Base-by-base conservation (phyloP, 139 green algal species). In the Auxenochlorella pyrenoidosa region DNA sequence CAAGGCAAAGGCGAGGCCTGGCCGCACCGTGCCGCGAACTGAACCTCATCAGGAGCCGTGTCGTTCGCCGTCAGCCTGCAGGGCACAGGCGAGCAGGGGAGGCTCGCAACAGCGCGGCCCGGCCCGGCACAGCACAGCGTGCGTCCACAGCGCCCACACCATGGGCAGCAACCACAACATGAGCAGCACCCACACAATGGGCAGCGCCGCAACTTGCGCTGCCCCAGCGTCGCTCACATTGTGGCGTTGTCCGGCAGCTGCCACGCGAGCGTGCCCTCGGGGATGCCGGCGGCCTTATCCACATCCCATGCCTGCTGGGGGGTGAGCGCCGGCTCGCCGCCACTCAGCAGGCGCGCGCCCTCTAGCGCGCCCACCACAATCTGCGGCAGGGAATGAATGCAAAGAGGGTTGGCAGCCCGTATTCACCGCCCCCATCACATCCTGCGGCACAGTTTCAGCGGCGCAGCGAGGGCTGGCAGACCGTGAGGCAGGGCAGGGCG, bases 281-380 rank as follows among this genome's bases (percentile, higher is more conserved):
- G 34, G 15, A 76, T 24, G 34, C 70, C 70, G 34, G 36, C 70
- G 4, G 70, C 70, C 19, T 41, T 47, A 16, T 76, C 70, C 34
- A 65, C 26, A 13, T 15, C 58, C 32, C 3, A 24, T 22, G 34
- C 59, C 40, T 73, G 18, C 12, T 38, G 5, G 5, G n/a, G 3
- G 19, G 19, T 84, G 8, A 84, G 59, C 0, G 16, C 38, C 0
- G 79, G 79, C 38, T 84, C 79, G 24, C 58, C 79, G 26, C 58
- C 79, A 36, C 58, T 75, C 59, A 84, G 79, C 79, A 84, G 79
- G 19, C 19, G 63, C 0, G 79, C 43, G 36, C 51, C 79, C 58
- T 38, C 24, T 24, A 68, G 47, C 0, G 79, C 79, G 0, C 36
- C 38, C 54, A 63, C 22, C 54, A 63, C 54, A 63, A 63, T 2